phyloP scores from a whole-genome alignment of 164 flowering plant species.

The Annona cherimola region DNA sequence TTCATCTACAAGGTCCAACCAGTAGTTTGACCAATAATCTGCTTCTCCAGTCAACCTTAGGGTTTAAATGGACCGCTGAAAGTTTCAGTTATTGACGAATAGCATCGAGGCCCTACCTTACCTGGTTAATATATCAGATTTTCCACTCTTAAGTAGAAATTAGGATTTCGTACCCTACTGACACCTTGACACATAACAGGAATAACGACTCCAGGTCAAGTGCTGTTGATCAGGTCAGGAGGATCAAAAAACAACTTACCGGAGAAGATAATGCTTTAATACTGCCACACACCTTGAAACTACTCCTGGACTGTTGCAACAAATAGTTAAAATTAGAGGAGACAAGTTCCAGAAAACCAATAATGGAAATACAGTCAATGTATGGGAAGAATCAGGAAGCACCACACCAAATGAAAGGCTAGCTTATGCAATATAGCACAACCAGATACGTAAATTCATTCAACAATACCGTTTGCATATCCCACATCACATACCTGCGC shows the following conservation, averaged over 20 bases:
- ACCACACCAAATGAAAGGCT: not conserved
- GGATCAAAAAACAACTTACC: constrained; percentile 43
- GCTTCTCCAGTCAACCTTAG: not conserved
- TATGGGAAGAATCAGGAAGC: not conserved
- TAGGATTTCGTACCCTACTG: not conserved
- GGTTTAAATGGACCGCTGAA: not conserved
- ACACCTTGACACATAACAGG: not conserved
- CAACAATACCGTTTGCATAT: not conserved
- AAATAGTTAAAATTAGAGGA: constrained; percentile 6
- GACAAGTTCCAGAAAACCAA: not conserved
- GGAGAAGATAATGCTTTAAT: constrained; percentile 73
- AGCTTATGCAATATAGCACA: not conserved
- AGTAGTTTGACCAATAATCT: not conserved
- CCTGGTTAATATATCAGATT: not conserved
- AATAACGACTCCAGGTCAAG: not conserved
- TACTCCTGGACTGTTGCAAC: constrained; percentile 76
- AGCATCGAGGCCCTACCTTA: not conserved
- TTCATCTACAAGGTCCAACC: not conserved
- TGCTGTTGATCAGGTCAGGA: not conserved
- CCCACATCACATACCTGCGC: constrained; percentile 60
- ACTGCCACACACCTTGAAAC: constrained; percentile 90
- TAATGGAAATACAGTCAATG: not conserved
- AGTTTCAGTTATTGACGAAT: not conserved
- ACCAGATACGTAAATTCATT: too few relatives aligned
- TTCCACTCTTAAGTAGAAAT: not conserved